Evolutionary conservation across 768 basidiomycete species (phyloP).

Genomic region (Mycena olivaceomarginata): DNA sequence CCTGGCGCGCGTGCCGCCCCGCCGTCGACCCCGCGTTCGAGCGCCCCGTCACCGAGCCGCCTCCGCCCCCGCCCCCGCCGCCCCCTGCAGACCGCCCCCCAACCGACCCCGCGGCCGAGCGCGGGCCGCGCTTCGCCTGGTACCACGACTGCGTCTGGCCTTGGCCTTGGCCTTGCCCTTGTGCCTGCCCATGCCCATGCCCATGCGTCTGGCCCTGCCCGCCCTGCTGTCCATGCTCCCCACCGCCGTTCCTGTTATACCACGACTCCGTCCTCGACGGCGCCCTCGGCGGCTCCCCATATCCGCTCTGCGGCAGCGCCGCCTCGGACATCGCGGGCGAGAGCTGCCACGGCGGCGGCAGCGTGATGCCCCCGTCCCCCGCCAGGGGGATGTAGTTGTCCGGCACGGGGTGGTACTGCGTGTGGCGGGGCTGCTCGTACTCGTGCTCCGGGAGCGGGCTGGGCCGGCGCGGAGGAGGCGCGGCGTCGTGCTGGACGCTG

Average conservation of each 20-base stretch:
- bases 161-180: neutral
- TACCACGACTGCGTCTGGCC: constrained; percentile 33
- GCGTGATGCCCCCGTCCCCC: constrained; percentile 36
- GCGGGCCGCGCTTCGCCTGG: constrained; percentile 34
- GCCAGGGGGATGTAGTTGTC: constrained; percentile 45
- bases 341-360: constrained; percentile 45
- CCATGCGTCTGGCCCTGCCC: neutral
- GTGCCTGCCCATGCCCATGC: neutral
- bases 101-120: constrained; percentile 39
- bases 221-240: neutral
- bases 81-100: constrained; percentile 11
- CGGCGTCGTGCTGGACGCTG: neutral
- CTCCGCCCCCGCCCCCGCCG: constrained; percentile 10
- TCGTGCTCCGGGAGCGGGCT: neutral
- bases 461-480: neutral
- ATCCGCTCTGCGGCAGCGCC: too few species aligned
- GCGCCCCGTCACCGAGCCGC: constrained; percentile 25
- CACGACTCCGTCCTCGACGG: constrained; percentile 34
- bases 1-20: constrained; percentile 31
- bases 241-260: constrained; percentile 13
- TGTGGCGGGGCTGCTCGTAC: constrained; percentile 11
- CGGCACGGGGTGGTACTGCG: constrained; percentile 34
- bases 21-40: constrained; percentile 31
- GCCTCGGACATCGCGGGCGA: neutral
- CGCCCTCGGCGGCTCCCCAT: constrained; percentile 32